Base-by-base conservation (phyloP, 2,329 filamentous ascomycete genomes). In the Fusarium continuum region DNA sequence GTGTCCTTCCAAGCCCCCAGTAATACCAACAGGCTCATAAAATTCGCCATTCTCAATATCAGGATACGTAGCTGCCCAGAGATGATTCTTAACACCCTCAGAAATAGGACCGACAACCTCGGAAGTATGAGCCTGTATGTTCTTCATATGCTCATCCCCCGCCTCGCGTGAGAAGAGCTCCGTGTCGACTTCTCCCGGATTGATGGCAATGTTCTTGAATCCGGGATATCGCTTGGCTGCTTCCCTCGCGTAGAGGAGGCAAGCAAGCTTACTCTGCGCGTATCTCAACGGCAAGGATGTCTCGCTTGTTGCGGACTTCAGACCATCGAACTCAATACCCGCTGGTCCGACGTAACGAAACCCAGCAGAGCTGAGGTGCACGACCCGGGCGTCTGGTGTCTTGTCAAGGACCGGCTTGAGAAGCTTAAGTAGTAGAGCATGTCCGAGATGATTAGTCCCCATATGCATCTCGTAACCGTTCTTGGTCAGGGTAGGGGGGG, bases 381-480 rank as follows among this genome's bases (percentile, higher is more conserved):
- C 5, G 0, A 26, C 44, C 6, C 53, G 20, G 5, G 44, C 36
- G 10, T 3, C 13, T 0, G 31, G 13, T 0, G 31, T 32, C 4
- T 25, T 39, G 0, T 44, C 44, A 0, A 58, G 22, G 0, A 4
- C 14, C 0, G 38, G 28, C 0, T 35, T 13, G 3, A 59, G 23
- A 0, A 53, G 23, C 0, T 35, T 59, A 2, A 59, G 23, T 0
- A 59, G 9, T 0, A 59, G 34, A 1, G 45, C 55, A 3, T 59
- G 55, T 0, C 55, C 54, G 0, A 59, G 45, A 6, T 59, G 45
- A 3, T 59, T 59, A 2, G 28, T 53, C 1, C 55, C 54, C 3
- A 59, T 53, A 2, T 59, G 54, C 54, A 59, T 59, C 5, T 59
- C 55, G 1, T 59, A 53, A 0, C 55, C 55, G 3, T 59, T 46